These are phyloP conservation scores for Cordyceps cicadae DNA, from an alignment of 2,329 filamentous ascomycete species.

Conservation along the genomic window DNA sequence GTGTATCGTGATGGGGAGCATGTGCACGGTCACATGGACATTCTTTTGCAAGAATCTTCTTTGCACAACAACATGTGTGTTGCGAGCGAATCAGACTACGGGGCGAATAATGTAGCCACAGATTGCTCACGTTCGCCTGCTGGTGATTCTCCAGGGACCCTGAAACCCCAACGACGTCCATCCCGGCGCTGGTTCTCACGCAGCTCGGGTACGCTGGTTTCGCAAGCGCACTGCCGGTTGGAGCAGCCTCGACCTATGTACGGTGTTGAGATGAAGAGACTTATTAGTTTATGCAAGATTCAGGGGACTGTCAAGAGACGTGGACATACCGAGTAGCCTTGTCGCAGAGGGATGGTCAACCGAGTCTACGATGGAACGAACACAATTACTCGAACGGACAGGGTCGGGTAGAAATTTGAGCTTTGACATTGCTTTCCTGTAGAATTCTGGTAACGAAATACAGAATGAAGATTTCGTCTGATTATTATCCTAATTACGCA, in stretches of 20 bases:
- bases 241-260: constrained; percentile 25
- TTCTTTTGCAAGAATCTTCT: constrained; percentile 1
- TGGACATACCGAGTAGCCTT: constrained; percentile 15
- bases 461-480: background rate
- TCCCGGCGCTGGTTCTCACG: constrained; percentile 17
- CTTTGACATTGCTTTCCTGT: constrained; percentile 4
- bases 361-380: background rate
- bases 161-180: background rate
- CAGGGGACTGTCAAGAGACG: constrained; percentile 16
- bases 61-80: background rate
- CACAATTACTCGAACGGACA: background rate
- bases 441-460: constrained; percentile 2
- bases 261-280: constrained; percentile 22
- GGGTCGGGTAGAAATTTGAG: background rate
- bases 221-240: constrained; percentile 21
- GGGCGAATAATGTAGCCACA: background rate
- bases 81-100: background rate
- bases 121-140: background rate
- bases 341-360: too few species aligned
- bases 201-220: constrained; percentile 18
- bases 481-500: background rate
- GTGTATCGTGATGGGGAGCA: background rate
- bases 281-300: constrained; percentile 22
- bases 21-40: background rate
- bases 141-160: background rate